Evolutionary conservation across 1,139 yeast genomes (phyloP), one percentile per base, ranked within the genome.

Genomic region (Geotrichum reessii): DNA sequence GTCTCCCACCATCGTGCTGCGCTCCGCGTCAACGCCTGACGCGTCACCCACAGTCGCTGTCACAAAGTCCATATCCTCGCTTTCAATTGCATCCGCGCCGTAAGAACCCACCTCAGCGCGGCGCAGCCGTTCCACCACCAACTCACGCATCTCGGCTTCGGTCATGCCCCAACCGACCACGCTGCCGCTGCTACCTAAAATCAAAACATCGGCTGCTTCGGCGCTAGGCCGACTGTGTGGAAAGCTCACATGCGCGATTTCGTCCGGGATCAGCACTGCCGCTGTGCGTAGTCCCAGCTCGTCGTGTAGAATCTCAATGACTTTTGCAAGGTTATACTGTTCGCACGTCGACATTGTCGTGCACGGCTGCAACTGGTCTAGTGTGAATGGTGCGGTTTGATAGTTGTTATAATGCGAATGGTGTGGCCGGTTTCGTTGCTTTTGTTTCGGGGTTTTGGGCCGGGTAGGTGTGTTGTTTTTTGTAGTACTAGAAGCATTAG

Each of bases 1-100:
- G 62, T 89, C 96, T 3, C 90, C 90, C 47, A 82, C 81, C 73
- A 86, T 78, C 58, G 71, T 69, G 52, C 76, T 72, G n/a, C 58
- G 63, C 1, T 49, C 47, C 37, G 52, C 47, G 14, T 53, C 61
- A n/a, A 53, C 55, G 11, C 47, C 31, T 11, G 49, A 44, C 21
- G 40, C 50, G 7, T 46, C 56, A 33, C 57, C 58, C 33, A 53
- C 33, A 17, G 60, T 68, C n/a, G 81, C 69, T 60, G 87, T 93
- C n/a, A 88, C 74, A 73, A 77, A 91, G 69, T 91, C 97, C 82
- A 91, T 81, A 66, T 91, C 97, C 67, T 91, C 97, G 48, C 90
- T 82, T 66, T 91, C 97, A 14, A 77, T 75, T 1, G 67, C 70
- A 4, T 74, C 74, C 1, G 67, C 70, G 5, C 74, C 74, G 65